Base-by-base conservation (phyloP, 495 filamentous ascomycete genomes). In the Xylaria grammica region DNA sequence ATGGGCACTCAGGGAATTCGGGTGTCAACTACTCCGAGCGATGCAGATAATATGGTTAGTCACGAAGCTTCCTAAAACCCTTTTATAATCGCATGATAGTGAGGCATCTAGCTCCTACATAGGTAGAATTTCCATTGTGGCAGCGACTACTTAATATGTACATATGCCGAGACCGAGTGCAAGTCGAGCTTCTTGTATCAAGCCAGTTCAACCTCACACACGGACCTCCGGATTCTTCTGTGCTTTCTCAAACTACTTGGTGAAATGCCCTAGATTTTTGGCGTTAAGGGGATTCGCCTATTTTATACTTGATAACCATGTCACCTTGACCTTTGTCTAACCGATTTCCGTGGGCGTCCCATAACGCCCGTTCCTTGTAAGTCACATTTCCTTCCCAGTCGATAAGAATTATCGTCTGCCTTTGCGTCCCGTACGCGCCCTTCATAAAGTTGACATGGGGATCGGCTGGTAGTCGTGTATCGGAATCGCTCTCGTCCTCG, bases 371-470 rank as follows among this genome's bases (percentile, higher is more conserved):
- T 77, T 99, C 95, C 61, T 89, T 84, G 71, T 91, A 97, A 13
- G 86, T 88, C 45, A 96, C 86, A 53, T 87, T 85, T 15, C 94
- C 94, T 20, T 89, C 80, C 72, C 84, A 84, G 65, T 87, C 87
- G 27, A 97, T 89, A 19, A 98, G 81, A 26, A 98, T 79, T 13
- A 98, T 79, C 0, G 92, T 96, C 81, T 99, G 94, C 67, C 92
- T 88, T 74, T 96, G 92, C 1, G 95, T 99, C n/a, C 95, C 95
- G 77, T 99, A 98, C 15, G 86, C 75, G 11, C 88, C 87, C 19
- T 80, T 82, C 70, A 83, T 79, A 46, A 80, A 81, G 24, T 79
- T 78, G 15, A 72, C 70, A 20, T 64, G 66, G 6, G 72, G 67
- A 8, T 68, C 70, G 48, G 57, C 63, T 45, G 44, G 68, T 57